Conservation (phyloP, 2,329 filamentous ascomycete species). For the Microascus cirrosus region DNA sequence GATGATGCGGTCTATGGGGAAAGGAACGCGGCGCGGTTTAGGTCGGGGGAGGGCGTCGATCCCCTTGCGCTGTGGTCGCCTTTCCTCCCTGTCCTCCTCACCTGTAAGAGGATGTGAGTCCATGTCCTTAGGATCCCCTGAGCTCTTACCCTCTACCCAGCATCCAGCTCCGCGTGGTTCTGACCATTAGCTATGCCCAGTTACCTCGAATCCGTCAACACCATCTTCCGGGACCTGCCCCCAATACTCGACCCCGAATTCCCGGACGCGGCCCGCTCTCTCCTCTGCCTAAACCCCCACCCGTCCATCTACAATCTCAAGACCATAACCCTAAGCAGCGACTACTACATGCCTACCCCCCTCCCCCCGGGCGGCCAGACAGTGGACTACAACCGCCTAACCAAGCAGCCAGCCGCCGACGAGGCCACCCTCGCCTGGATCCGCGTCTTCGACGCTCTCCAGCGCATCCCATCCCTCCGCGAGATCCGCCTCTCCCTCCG, state of each 20-base stretch:
- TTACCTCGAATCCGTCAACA: slow-evolving; percentile 1
- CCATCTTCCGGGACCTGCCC: neutral
- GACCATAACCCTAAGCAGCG: neutral
- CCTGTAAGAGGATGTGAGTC: slow-evolving; percentile 2
- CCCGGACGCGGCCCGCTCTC: neutral
- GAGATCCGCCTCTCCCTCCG: neutral
- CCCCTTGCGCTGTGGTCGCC: neutral
- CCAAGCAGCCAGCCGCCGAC: neutral
- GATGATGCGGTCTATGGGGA: neutral
- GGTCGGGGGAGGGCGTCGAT: neutral
- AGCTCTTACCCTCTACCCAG: neutral
- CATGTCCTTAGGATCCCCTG: neutral
- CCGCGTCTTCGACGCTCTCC: neutral
- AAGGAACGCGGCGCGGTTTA: neutral
- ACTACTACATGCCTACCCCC: neutral
- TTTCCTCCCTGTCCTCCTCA: neutral
- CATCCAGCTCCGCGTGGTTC: neutral
- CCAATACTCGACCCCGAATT: neutral
- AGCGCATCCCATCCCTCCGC: neutral
- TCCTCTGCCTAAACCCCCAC: slow-evolving; percentile 1
- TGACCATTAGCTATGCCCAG: neutral
- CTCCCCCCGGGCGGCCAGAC: neutral
- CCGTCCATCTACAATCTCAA: neutral
- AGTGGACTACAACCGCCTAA: neutral
- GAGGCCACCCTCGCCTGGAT: neutral